Evolutionary conservation across 1,284 basidiomycete genomes (phyloP).

Genomic region (Sporisorium graminicola): DNA sequence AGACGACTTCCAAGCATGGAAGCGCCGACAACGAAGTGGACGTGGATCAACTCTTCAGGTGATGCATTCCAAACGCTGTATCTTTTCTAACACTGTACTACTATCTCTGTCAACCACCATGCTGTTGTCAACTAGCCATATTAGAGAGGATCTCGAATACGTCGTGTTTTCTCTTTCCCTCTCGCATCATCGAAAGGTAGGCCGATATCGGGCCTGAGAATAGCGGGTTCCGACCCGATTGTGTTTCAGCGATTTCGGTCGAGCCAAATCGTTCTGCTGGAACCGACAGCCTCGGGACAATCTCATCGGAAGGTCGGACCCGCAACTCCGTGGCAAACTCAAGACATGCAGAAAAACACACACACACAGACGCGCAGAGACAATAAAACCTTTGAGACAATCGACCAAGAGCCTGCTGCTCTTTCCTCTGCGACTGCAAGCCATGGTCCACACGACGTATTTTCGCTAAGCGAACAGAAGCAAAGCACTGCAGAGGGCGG

Average conservation of each 20-base stretch:
- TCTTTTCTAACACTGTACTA: slow-evolving; percentile 11
- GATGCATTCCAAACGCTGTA: background rate
- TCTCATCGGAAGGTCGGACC: background rate
- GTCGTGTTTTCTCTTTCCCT: too few relatives aligned
- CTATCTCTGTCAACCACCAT: background rate
- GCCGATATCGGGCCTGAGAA: too few relatives aligned
- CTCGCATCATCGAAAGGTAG: too few relatives aligned
- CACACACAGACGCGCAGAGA: background rate
- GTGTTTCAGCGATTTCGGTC: background rate
- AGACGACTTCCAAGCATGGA: slow-evolving; percentile 5
- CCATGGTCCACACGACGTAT: background rate
- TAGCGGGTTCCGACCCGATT: too few relatives aligned
- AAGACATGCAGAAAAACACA: background rate
- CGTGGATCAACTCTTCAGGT: slow-evolving; percentile 34
- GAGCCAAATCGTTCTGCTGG: background rate
- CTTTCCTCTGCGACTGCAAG: background rate
- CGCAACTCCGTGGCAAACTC: background rate
- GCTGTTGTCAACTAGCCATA: background rate
- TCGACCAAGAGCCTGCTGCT: background rate
- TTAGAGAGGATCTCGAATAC: background rate
- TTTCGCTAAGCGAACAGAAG: too few relatives aligned
- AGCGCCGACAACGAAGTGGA: slow-evolving; percentile 21
- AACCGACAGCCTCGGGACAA: background rate
- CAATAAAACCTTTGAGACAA: background rate
- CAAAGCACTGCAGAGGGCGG: background rate